Conservation (phyloP, 164 flowering plant species). For the Paratinospora sagittata region DNA sequence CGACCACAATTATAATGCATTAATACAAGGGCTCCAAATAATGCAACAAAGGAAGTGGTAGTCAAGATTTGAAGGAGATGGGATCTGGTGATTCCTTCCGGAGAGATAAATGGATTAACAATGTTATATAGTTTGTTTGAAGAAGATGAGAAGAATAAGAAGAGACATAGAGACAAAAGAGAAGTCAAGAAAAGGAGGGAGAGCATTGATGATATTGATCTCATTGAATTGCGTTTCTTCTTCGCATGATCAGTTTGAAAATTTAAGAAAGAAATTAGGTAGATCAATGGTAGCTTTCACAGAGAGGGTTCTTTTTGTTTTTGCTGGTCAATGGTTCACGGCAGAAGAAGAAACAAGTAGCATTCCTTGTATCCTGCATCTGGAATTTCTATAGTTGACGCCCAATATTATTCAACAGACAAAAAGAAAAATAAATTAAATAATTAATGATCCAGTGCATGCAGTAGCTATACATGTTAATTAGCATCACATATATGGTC, state of each 20-base stretch:
- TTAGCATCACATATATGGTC: no score
- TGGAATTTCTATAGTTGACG: no score
- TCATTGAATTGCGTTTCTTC: background rate
- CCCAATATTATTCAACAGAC: no score
- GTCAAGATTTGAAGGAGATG: constrained; percentile 26
- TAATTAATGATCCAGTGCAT: no score
- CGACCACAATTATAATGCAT: constrained; percentile 8
- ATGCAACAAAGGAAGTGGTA: constrained; percentile 29
- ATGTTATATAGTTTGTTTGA: background rate
- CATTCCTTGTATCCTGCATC: no score
- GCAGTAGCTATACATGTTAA: no score
- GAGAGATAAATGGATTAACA: background rate
- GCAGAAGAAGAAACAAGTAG: no score
- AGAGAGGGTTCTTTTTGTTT: no score
- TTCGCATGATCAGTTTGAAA: background rate
- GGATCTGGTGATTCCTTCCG: constrained; percentile 14
- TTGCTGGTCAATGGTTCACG: no score
- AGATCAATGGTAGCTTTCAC: no score
- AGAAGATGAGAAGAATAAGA: background rate
- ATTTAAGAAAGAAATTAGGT: background rate
- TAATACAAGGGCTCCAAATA: constrained; percentile 27
- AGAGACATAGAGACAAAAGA: background rate
- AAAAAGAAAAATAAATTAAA: no score
- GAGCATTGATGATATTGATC: background rate
- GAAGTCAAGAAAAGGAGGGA: constrained; percentile 14